Evolutionary conservation across 1,139 yeast genomes (phyloP).

Genomic region (Candida albicans): DNA sequence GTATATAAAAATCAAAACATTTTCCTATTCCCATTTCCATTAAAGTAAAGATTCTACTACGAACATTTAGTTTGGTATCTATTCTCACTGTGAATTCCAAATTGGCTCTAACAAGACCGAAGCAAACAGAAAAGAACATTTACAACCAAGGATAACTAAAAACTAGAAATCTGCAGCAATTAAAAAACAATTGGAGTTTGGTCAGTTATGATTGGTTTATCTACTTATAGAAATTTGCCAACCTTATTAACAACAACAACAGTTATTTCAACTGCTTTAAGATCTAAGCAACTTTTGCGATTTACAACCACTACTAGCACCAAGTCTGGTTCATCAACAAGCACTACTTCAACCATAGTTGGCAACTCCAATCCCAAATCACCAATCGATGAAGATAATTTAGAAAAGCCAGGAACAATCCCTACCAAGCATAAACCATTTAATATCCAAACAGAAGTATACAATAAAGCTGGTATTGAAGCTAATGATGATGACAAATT

Average conservation of each 20-base stretch:
- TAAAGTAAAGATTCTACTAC: too few species aligned
- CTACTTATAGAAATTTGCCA: constrained; percentile 1
- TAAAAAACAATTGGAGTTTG: not conserved
- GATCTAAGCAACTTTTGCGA: constrained; percentile 1
- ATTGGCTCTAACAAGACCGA: not conserved
- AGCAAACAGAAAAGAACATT: not conserved
- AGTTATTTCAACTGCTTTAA: too few species aligned
- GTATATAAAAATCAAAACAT: too few species aligned
- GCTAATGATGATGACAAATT: constrained; percentile 29
- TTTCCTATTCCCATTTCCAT: too few species aligned
- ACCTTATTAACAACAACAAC: not conserved
- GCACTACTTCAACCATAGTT: not conserved
- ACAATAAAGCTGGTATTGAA: constrained; percentile 23
- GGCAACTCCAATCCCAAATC: not conserved
- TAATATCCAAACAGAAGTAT: constrained; percentile 32
- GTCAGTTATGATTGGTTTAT: constrained; percentile 2
- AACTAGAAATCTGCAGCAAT: not conserved
- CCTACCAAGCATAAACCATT: constrained; percentile 10
- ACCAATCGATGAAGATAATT: not conserved
- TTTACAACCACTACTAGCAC: not conserved
- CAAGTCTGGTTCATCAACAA: not conserved
- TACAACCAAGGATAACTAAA: too few species aligned
- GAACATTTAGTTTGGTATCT: too few species aligned
- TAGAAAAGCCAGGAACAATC: constrained; percentile 1
- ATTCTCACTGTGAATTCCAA: too few species aligned